Evolutionary conservation across 2,329 filamentous ascomycete species (phyloP).

Genomic region (Clathrospora elynae): DNA sequence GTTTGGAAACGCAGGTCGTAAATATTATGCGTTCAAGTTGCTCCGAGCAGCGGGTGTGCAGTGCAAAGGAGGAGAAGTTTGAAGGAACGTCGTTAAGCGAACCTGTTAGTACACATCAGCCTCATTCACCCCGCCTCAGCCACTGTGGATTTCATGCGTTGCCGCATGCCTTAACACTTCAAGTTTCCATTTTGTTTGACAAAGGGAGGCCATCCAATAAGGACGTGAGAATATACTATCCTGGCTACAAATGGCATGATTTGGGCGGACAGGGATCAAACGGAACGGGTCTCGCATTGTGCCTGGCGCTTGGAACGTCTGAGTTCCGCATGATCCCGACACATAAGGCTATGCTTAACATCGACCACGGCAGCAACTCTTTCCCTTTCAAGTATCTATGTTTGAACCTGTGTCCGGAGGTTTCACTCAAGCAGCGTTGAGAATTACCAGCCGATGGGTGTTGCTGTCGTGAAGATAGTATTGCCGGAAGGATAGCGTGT

Average conservation of each 20-base stretch:
- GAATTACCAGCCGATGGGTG: no score
- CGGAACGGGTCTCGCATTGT: slow-evolving; percentile 26
- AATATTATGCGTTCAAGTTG: slow-evolving; percentile 36
- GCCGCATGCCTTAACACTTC: slow-evolving; percentile 18
- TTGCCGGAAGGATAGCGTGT: no score
- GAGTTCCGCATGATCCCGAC: slow-evolving; percentile 18
- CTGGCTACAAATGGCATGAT: slow-evolving; percentile 9
- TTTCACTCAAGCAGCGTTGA: no score
- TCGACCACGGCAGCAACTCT: no score
- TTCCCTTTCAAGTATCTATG: no score
- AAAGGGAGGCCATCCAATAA: slow-evolving; percentile 3
- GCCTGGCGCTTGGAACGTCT: slow-evolving; percentile 30
- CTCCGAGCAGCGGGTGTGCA: not conserved
- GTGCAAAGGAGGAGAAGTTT: not conserved
- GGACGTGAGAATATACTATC: slow-evolving; percentile 1
- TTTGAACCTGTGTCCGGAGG: no score
- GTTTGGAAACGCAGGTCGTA: slow-evolving; percentile 26
- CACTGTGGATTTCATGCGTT: slow-evolving; percentile 11
- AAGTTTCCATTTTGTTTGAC: slow-evolving; percentile 33
- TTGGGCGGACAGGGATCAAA: slow-evolving; percentile 22
- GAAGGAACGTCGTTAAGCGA: slow-evolving; percentile 2
- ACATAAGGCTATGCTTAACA: not conserved
- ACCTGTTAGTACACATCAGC: slow-evolving; percentile 15
- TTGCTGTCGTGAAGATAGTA: no score
- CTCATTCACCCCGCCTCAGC: slow-evolving; percentile 16